Evolutionary conservation across 148 eudicot genomes (phyloP).

Genomic region (Fagopyrum tataricum): DNA sequence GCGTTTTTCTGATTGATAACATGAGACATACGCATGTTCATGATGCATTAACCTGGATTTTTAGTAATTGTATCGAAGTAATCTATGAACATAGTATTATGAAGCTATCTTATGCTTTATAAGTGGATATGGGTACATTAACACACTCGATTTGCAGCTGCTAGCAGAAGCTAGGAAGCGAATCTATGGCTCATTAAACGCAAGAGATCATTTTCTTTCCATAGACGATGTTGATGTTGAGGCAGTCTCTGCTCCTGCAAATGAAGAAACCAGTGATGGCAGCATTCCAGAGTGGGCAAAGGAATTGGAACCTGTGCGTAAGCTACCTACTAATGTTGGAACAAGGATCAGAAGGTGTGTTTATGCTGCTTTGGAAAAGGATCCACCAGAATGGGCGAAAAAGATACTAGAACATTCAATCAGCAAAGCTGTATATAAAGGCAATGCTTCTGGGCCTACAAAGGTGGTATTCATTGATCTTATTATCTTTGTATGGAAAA

Average conservation of each 20-base stretch:
- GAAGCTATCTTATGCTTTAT: background rate
- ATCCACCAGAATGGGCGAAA: constrained; percentile 77
- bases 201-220: constrained; percentile 25
- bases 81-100: background rate
- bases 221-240: constrained; percentile 46
- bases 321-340: constrained; percentile 84
- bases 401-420: constrained; percentile 60
- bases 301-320: constrained; percentile 61
- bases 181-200: constrained; percentile 40
- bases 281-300: constrained; percentile 60
- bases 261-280: constrained; percentile 22
- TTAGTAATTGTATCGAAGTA: background rate
- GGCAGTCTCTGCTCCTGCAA: constrained; percentile 29
- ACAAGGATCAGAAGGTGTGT: constrained; percentile 65
- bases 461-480: constrained; percentile 37
- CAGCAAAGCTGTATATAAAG: constrained; percentile 75
- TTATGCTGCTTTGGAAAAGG: constrained; percentile 48
- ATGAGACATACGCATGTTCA: background rate
- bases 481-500: background rate
- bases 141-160: constrained; percentile 30
- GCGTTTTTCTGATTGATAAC: background rate
- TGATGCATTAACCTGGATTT: background rate
- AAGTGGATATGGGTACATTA: background rate
- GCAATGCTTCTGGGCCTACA: constrained; percentile 81
- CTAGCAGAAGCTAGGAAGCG: constrained; percentile 56